These are phyloP conservation scores for Udeniomyces megalosporus DNA, from an alignment of 768 basidiomycete genomes.

Conservation along the genomic window DNA sequence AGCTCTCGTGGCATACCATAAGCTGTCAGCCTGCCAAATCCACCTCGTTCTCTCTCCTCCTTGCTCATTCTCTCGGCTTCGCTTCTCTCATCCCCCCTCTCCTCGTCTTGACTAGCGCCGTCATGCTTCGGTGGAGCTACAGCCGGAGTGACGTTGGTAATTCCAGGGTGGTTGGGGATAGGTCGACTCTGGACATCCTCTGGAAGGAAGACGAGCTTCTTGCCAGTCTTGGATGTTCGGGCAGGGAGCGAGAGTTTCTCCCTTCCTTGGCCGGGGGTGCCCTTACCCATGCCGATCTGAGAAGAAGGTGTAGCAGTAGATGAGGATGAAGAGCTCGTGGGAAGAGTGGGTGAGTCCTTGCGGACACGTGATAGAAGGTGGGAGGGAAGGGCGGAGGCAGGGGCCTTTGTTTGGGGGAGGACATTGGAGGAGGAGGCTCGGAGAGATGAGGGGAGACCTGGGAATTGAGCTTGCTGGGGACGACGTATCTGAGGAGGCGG, in stretches of 20 bases:
- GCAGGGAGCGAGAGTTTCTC: slow-evolving; percentile 7
- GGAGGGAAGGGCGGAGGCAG: slow-evolving; percentile 5
- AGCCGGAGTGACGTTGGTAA: neutral
- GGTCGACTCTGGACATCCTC: slow-evolving; percentile 78
- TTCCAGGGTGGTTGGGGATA: slow-evolving; percentile 27
- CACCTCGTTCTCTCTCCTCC: slow-evolving; percentile 61
- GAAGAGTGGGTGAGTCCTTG: neutral
- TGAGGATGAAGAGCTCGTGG: neutral
- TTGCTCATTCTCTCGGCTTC: slow-evolving; percentile 79
- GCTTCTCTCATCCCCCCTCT: slow-evolving; percentile 50
- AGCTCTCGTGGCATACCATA: slow-evolving; percentile 37
- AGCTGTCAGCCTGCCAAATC: slow-evolving; percentile 67
- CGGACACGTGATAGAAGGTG: neutral
- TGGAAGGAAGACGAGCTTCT: slow-evolving; percentile 77
- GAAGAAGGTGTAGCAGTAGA: neutral
- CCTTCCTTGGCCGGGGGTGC: slow-evolving; percentile 4
- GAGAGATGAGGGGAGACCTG: slow-evolving; percentile 5
- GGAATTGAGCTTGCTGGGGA: slow-evolving; percentile 1
- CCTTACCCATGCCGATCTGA: slow-evolving; percentile 6
- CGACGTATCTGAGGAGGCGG: neutral
- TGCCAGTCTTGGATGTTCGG: slow-evolving; percentile 75
- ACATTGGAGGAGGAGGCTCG: neutral
- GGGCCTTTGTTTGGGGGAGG: neutral
- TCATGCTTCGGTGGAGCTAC: slow-evolving; percentile 32
- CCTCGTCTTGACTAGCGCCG: slow-evolving; percentile 43